Percentiles rank a stretch among this genome's conserved stretches.
These are phyloP conservation scores for Elongisporangium anandrum DNA, from an alignment of 352 stramenopile species.

Conservation along the genomic window DNA sequence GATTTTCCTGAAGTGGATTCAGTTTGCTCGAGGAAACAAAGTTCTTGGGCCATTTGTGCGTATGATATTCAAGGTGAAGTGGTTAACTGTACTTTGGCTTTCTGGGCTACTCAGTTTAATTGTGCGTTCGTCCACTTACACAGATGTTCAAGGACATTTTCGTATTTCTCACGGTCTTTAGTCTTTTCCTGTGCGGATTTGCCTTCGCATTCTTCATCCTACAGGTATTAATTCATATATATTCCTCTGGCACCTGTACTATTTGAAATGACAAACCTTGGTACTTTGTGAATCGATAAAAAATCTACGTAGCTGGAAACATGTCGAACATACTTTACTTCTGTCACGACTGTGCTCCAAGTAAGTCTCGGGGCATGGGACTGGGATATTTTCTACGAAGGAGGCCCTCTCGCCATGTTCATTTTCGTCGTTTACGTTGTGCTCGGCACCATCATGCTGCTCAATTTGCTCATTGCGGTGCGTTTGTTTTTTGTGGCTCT, in stretches of 20 bases:
- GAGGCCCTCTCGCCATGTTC: slow-evolving; percentile 57
- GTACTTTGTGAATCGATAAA: neutral
- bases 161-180: slow-evolving; percentile 73
- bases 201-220: slow-evolving; percentile 82
- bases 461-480: slow-evolving; percentile 78
- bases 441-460: slow-evolving; percentile 80
- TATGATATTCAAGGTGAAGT: slow-evolving; percentile 77
- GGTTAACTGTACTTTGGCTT: neutral
- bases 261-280: neutral
- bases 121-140: neutral
- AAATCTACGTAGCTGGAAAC: slow-evolving; percentile 56
- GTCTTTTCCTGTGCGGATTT: slow-evolving; percentile 68
- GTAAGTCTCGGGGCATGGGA: slow-evolving; percentile 76
- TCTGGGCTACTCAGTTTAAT: neutral
- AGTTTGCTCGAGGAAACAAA: slow-evolving; percentile 66
- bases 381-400: slow-evolving; percentile 69
- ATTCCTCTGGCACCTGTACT: too few species aligned
- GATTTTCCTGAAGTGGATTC: slow-evolving; percentile 82
- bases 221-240: slow-evolving; percentile 53
- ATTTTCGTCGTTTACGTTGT: slow-evolving; percentile 72
- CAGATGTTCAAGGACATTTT: slow-evolving; percentile 82
- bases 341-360: slow-evolving; percentile 57
- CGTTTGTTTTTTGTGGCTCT: neutral
- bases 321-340: slow-evolving; percentile 54
- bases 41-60: slow-evolving; percentile 71